Evolutionary conservation across 345 rosid genomes (phyloP), one percentile per base, ranked within the genome.

Genomic region (Citrus trifoliata): DNA sequence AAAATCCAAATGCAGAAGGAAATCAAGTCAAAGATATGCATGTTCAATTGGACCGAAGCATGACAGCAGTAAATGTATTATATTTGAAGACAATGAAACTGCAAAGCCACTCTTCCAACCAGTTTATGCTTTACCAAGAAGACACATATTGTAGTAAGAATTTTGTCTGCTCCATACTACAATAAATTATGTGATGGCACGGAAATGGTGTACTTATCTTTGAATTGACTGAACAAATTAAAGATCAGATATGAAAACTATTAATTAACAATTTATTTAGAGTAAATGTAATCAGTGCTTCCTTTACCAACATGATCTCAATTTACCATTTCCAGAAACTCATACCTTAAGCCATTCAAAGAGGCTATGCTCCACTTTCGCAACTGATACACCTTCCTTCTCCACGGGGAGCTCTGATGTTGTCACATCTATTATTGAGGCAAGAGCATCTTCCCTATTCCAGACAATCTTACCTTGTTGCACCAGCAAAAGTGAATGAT

Each of bases 311-410:
- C 6, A 32, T 61, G 38, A 70, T 62, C 60, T 48, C 46, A 76
- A 61, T 55, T 73, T 80, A 77, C 56, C 28, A 68, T 21, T 81
- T 70, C 1, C 46, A 46, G 53, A 73, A 73, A 37, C 55, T 42
- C 81, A 67, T 85, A 97, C 99, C 98, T 91, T 88, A 77, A 94
- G 98, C 99, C 99, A 97, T 78, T 97, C 98, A 75, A 94, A 82
- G 78, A 94, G 96, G 76, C 83, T 97, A 67, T 94, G 92, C 86
- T 96, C 98, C 85, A 93, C 98, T 88, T 93, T 88, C 69, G 97
- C 92, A 32, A 96, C 99, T 51, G 96, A 92, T 33, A 93, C 98
- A 78, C 97, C 99, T 79, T 90, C 82, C 89, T 84, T 95, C 72
- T 83, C 92, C 83, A 95, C 88, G 71, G 97, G 99, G 80, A 93